These are phyloP conservation scores for Cairneyella variabilis DNA, from an alignment of 495 filamentous ascomycete genomes.

Conservation along the genomic window DNA sequence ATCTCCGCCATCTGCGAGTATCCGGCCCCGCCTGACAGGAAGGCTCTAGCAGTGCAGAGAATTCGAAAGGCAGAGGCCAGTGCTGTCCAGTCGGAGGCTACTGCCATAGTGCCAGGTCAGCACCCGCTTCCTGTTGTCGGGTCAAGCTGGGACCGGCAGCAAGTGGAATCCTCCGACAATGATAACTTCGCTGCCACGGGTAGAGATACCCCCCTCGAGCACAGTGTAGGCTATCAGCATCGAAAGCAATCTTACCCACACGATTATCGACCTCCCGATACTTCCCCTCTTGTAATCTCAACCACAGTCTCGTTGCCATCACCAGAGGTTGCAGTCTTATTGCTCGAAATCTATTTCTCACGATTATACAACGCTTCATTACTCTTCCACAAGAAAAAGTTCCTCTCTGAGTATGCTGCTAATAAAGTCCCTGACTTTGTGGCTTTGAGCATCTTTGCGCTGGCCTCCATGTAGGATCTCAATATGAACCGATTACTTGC, in stretches of 20 bases:
- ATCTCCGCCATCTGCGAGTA: conserved; percentile 15
- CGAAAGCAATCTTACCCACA: neutral
- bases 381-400: conserved; percentile 17
- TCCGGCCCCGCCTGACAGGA: conserved; percentile 16
- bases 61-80: conserved; percentile 14
- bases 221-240: neutral
- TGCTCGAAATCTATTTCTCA: conserved; percentile 16
- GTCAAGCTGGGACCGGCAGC: neutral
- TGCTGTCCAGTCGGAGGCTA: neutral
- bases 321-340: conserved; percentile 7
- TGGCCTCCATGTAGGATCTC: conserved; percentile 13
- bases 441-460: conserved; percentile 16
- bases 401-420: conserved; percentile 13
- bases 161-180: neutral
- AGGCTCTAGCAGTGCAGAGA: conserved; percentile 11
- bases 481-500: neutral
- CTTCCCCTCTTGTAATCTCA: neutral
- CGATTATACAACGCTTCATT: conserved; percentile 12
- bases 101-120: neutral
- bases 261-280: neutral
- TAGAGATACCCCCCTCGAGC: neutral
- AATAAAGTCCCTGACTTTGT: conserved; percentile 13
- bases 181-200: neutral
- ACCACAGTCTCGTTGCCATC: conserved; percentile 1
- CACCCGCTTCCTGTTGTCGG: neutral